phyloP scores from a whole-genome alignment of 2,329 filamentous ascomycete species.

The Salinomyces thailandicus region DNA sequence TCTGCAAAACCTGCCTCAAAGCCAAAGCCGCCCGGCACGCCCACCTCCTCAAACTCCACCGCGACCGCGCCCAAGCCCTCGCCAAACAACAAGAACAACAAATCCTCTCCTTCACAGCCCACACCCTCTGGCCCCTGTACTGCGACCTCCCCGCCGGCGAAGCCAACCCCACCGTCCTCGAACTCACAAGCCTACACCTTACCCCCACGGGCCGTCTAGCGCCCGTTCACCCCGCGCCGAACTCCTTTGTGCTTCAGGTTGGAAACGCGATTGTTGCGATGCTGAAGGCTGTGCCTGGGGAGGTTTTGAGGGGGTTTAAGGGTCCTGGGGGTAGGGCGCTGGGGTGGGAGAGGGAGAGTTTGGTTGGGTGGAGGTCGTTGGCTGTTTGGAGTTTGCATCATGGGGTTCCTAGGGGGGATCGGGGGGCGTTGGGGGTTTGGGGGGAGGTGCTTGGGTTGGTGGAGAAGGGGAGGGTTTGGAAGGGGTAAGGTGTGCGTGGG shows the following conservation, averaged over 20 bases:
- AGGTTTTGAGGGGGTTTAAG: not conserved
- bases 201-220: not conserved
- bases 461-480: too few species aligned
- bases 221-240: conserved; percentile 8
- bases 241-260: too few species aligned
- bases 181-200: conserved; percentile 6
- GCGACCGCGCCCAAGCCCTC: too few species aligned
- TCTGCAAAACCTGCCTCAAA: conserved; percentile 5
- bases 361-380: conserved; percentile 2
- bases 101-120: not conserved
- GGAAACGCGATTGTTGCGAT: too few species aligned
- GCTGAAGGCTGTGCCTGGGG: too few species aligned
- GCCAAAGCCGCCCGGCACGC: too few species aligned
- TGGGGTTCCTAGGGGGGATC: conserved; percentile 2
- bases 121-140: conserved; percentile 8
- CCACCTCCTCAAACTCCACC: too few species aligned
- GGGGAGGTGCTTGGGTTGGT: conserved; percentile 8
- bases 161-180: conserved; percentile 1
- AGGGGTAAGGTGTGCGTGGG: too few species aligned
- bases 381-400: conserved; percentile 5
- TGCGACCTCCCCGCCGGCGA: conserved; percentile 5
- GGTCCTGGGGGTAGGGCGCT: conserved; percentile 1
- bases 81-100: not conserved
- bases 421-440: conserved; percentile 6
- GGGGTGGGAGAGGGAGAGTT: conserved; percentile 1